Conservation (phyloP, 352 stramenopile genomes). For the Phytophthora uliginosa region DNA sequence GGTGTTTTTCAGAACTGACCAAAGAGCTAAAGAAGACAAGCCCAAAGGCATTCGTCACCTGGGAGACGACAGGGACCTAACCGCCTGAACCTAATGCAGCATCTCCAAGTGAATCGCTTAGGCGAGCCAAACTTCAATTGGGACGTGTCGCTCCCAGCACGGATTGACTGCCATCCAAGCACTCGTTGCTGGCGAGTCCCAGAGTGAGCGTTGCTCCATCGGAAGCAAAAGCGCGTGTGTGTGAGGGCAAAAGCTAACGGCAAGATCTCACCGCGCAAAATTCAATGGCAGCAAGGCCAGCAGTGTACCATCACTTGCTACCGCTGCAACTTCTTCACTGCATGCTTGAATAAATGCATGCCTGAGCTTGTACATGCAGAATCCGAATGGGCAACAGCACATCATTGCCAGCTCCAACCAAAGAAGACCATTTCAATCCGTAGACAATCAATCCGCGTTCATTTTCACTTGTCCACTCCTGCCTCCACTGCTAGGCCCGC, state of each 20-base stretch:
- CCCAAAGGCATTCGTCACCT: not conserved
- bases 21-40: not conserved
- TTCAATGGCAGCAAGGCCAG: not conserved
- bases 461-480: not conserved
- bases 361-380: not conserved
- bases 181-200: not conserved
- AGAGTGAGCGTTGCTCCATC: not conserved
- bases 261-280: not conserved
- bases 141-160: not conserved
- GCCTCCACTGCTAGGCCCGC: not conserved
- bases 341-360: not conserved
- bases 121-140: not conserved
- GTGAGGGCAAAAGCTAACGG: not conserved
- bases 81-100: not conserved
- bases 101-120: not conserved
- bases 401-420: not conserved
- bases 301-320: not conserved
- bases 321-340: not conserved
- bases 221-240: not conserved
- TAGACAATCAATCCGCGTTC: not conserved
- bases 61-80: not conserved
- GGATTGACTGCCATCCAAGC: not conserved
- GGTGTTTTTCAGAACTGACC: not conserved
- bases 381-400: not conserved
- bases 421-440: not conserved